Evolutionary conservation across 2,329 filamentous ascomycete species (phyloP), one percentile per base, ranked within the genome.

Genomic region (Fusarium chaquense): DNA sequence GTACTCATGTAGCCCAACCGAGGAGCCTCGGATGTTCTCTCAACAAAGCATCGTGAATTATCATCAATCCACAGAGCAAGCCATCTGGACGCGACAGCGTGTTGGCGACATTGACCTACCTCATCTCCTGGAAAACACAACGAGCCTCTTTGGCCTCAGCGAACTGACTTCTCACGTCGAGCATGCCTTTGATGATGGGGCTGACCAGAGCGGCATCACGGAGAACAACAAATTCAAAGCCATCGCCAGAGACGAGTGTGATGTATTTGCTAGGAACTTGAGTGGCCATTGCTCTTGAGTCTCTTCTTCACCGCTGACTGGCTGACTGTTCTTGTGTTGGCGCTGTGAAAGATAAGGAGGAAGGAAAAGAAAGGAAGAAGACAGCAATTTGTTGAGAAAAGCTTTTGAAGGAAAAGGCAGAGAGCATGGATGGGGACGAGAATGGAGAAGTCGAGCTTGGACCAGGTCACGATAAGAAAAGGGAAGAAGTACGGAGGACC

Each of bases 191-290:
- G 81, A 95, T 91, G 62, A 90, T 87, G 35, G 89, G 89, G 72
- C 91, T 92, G 75, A 92, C 83, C 75, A 88, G 83, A 63, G 91
- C 89, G 4, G 91, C 90, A 51, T 92, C 90, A 56, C 91, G 89
- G 58, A 91, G 83, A 53, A 94, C 85, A 68, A 92, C 88, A 77
- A 93, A 94, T 81, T 93, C 91, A 77, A 89, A 93, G 73, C 88
- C 91, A 79, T 95, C 92, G 71, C 84, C 86, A 1, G 91, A 93
- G 43, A 94, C 85, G 54, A 95, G 87, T 7, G 92, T 94, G 70
- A 94, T 87, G 79, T 93, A 94, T 76, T 93, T 89, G 80, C 86
- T 88, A 50, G 76, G 73, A 24, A 62, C 52, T 35, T 69, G 69
- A 13, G 66, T 44, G 53, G 73, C 73, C 75, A 77, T 76, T 44